phyloP scores from a whole-genome alignment of 306 rosid genomes.

The Sophora flavescens region DNA sequence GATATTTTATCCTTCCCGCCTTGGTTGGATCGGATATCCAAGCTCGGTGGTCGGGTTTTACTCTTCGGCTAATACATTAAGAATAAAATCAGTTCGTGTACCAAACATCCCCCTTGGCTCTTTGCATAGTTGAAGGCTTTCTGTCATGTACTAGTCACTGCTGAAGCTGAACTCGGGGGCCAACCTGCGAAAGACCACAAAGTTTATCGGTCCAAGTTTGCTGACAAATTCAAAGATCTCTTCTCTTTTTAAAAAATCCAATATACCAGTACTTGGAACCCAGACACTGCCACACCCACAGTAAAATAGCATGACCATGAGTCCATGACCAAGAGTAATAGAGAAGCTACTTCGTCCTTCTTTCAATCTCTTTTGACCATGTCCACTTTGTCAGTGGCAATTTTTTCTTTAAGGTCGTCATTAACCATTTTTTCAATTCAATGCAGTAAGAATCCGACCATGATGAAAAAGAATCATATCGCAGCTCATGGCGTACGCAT shows the following conservation, averaged over 20 bases:
- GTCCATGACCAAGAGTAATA: constrained; percentile 5
- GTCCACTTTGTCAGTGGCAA: constrained; percentile 12
- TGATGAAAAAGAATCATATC: too few relatives aligned
- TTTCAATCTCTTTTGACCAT: constrained; percentile 34
- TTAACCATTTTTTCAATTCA: neutral
- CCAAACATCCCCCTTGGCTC: too few relatives aligned
- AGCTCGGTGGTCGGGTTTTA: too few relatives aligned
- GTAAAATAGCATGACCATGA: neutral
- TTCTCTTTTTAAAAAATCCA: constrained; percentile 17
- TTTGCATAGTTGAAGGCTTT: constrained; percentile 21
- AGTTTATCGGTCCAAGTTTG: neutral
- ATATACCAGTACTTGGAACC: neutral
- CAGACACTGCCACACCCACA: neutral
- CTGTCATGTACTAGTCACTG: neutral
- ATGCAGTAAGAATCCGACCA: neutral
- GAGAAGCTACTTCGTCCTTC: constrained; percentile 32
- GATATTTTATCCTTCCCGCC: too few relatives aligned
- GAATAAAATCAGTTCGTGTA: too few relatives aligned
- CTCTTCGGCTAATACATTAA: too few relatives aligned
- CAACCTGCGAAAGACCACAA: neutral
- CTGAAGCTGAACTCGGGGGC: neutral
- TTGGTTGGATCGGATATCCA: too few relatives aligned
- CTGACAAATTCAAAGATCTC: constrained; percentile 33
- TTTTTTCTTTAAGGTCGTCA: constrained; percentile 37
- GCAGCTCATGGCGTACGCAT: neutral